These are phyloP conservation scores for Calonectria montana DNA, from an alignment of 2,329 filamentous ascomycete genomes.

Conservation along the genomic window DNA sequence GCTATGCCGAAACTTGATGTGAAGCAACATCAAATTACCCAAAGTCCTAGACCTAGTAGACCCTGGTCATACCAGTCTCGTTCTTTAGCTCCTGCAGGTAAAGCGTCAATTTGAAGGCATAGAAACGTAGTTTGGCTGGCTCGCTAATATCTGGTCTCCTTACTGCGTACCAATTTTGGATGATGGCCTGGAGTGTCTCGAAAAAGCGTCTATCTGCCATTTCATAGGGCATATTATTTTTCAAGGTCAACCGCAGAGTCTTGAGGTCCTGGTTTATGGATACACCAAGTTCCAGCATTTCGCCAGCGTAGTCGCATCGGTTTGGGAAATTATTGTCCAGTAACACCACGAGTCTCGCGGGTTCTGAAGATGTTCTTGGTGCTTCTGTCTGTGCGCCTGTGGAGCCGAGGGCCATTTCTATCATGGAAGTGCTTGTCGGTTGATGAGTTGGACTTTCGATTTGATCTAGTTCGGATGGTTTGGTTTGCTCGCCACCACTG, in stretches of 20 bases:
- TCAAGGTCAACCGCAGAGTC: not conserved
- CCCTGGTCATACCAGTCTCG: not conserved
- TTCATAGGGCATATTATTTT: not conserved
- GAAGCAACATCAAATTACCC: not conserved
- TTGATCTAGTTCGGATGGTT: not conserved
- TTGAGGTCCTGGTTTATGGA: not conserved
- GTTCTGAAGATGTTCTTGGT: not conserved
- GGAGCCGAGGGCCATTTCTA: not conserved
- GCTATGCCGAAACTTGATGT: not conserved
- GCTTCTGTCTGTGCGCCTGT: not conserved
- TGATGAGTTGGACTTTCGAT: not conserved
- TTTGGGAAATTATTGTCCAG: not conserved
- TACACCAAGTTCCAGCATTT: not conserved
- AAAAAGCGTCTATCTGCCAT: not conserved
- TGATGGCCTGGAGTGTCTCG: not conserved
- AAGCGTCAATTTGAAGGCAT: not conserved
- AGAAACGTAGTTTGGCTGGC: constrained; percentile 1
- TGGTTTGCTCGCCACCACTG: not conserved
- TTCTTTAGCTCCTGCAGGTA: not conserved
- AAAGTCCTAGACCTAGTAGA: too few species aligned
- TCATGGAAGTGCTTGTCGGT: too few species aligned
- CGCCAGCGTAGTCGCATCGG: not conserved
- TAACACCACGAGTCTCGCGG: not conserved
- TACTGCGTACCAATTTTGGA: not conserved
- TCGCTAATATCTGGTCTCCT: not conserved